Evolutionary conservation across 108 stramenopile species (phyloP).

Genomic region (Seminavis robusta): DNA sequence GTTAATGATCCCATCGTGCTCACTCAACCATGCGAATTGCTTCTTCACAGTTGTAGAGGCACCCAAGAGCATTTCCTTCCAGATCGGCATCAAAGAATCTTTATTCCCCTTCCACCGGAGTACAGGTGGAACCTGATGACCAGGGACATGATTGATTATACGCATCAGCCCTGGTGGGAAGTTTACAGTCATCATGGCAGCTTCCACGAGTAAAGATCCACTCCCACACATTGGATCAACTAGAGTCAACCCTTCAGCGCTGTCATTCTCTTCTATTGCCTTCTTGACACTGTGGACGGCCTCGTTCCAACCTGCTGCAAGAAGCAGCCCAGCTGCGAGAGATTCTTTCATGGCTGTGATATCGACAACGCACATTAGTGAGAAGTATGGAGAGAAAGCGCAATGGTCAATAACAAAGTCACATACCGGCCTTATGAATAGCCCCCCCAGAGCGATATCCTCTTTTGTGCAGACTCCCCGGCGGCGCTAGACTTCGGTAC

Average conservation of each 20-base stretch:
- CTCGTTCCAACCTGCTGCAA: conserved; percentile 63
- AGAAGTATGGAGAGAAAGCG: no score
- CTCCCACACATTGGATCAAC: conserved; percentile 86
- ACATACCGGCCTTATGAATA: conserved; percentile 15
- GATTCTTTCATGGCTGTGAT: conserved; percentile 84
- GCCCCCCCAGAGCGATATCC: conserved; percentile 15
- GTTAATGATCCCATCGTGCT: background rate
- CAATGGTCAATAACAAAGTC: no score
- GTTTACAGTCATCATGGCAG: conserved; percentile 71
- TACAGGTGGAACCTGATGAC: conserved; percentile 55
- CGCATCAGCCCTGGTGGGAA: conserved; percentile 74
- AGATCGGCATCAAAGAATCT: conserved; percentile 18
- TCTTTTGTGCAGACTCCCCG: conserved; percentile 18
- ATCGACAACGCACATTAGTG: conserved; percentile 57
- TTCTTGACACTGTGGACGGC: conserved; percentile 31
- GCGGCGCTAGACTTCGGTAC: conserved; percentile 63
- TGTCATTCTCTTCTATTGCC: background rate
- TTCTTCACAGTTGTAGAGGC: conserved; percentile 47
- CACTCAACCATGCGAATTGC: conserved; percentile 50
- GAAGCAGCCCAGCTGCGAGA: conserved; percentile 70
- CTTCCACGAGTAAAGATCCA: conserved; percentile 69
- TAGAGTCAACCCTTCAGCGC: conserved; percentile 19
- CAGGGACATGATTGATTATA: conserved; percentile 49
- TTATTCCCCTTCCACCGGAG: conserved; percentile 61
- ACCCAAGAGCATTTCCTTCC: conserved; percentile 65